Base-by-base conservation (phyloP, 805 yeast genomes). In the Kodamaea fukazawae region DNA sequence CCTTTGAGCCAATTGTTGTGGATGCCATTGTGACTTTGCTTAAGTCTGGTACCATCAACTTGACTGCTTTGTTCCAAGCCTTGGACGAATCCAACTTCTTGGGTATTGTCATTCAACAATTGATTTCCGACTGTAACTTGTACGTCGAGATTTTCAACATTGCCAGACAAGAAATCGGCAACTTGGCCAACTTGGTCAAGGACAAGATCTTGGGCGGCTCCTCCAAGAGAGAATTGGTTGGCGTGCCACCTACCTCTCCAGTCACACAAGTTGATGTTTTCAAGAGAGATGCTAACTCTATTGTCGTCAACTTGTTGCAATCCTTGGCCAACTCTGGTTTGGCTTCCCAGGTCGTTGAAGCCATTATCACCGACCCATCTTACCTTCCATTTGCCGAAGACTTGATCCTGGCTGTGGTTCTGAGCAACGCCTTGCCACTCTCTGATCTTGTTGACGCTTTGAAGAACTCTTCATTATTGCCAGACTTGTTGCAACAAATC, bases 241-340 rank as follows among this genome's bases (percentile, higher is more conserved):
- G 41, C 20, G 35, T 23, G 20, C 42, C 45, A n/a, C 29, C n/a
- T 12, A 23, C 31, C 32, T 11, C 43, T 16, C 26, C 35, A 15
- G 39, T 18, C 23, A 15, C 11, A 23, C 31, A 40, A n/a, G 13
- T 13, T n/a, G 23, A 15, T 37, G 42, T 43, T 11, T 45, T 44
- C 25, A 49, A 44, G 42, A 39, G 50, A 40, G 63, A 57, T 41
- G 37, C 50, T 13, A 50, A 61, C 41, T 51, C 52, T 9, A 53
- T 67, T 18, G 57, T 67, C 10, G 57, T 58, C 23, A 63, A 65
- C 36, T 52, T 68, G 37, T 61, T 68, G 48, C 63, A 68, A 42
- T 65, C 71, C n/a, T 59, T 68, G 49, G 67, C 56, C 17, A 42
- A 55, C 23, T 67, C 72, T 11, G 74, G 74, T n/a, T 63, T 68